A percentile compares a stretch with the other conserved stretches of the same genome.
Evolutionary conservation across 768 basidiomycete species (phyloP).

Genomic region (Mycena belliarum): DNA sequence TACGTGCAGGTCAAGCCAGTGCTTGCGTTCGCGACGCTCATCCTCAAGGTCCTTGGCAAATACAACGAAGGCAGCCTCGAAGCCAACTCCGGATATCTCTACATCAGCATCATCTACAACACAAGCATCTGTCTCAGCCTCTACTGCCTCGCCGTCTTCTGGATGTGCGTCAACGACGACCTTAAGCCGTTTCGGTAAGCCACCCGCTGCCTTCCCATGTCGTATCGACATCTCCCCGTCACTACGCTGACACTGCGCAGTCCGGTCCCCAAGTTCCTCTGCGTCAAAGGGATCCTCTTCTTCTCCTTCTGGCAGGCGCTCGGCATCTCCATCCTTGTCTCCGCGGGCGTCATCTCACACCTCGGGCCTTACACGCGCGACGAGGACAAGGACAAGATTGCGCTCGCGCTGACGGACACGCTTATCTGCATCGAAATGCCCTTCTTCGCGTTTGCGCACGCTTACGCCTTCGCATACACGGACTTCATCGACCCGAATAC

Average conservation of each 20-base stretch:
- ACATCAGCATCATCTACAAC: slow-evolving; percentile 86
- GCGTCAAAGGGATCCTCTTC: slow-evolving; percentile 97
- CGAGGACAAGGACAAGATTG: slow-evolving; percentile 67
- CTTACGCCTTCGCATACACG: slow-evolving; percentile 89
- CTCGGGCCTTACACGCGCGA: slow-evolving; percentile 87
- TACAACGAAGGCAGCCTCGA: slow-evolving; percentile 90
- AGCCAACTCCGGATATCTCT: slow-evolving; percentile 86
- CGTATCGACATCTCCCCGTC: not conserved
- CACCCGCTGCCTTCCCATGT: not conserved
- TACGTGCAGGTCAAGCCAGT: slow-evolving; percentile 97
- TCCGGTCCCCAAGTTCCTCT: slow-evolving; percentile 95
- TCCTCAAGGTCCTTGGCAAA: slow-evolving; percentile 83
- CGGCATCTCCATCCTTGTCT: slow-evolving; percentile 84
- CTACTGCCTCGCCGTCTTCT: slow-evolving; percentile 95
- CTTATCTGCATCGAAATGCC: slow-evolving; percentile 98
- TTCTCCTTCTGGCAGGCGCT: slow-evolving; percentile 99
- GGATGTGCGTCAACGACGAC: slow-evolving; percentile 90
- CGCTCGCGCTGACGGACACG: slow-evolving; percentile 85
- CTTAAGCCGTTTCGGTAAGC: slow-evolving; percentile 83
- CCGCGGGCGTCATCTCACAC: slow-evolving; percentile 69
- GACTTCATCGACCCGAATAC: slow-evolving; percentile 71
- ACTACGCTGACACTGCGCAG: slow-evolving; percentile 37
- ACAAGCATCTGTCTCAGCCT: slow-evolving; percentile 75
- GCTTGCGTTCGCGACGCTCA: slow-evolving; percentile 78
- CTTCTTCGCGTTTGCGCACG: slow-evolving; percentile 91